Evolutionary conservation across 2,329 filamentous ascomycete genomes (phyloP).

Genomic region (Purpureocillium takamizusanense): DNA sequence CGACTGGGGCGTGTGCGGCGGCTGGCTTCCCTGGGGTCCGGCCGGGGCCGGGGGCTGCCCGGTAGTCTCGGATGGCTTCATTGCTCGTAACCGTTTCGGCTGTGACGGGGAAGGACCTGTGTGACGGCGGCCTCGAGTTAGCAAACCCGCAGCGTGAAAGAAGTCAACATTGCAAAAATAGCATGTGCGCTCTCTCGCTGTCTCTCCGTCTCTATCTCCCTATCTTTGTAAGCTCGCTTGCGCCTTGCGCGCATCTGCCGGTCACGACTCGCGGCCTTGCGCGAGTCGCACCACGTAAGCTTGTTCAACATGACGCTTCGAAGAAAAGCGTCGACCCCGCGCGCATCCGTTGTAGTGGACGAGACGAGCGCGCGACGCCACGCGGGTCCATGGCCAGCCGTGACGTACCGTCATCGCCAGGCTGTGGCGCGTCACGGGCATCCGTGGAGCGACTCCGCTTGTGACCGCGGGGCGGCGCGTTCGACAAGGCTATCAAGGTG

Average conservation of each 20-base stretch:
- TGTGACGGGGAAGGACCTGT: constrained; percentile 39
- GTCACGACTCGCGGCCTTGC: neutral
- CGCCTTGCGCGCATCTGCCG: no score
- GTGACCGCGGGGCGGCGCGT: constrained; percentile 54
- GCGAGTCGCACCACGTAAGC: no score
- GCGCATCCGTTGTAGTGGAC: neutral
- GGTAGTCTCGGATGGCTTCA: constrained; percentile 54
- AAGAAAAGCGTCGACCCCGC: neutral
- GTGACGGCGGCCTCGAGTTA: constrained; percentile 1
- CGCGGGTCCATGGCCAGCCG: constrained; percentile 18
- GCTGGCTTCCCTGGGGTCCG: constrained; percentile 27
- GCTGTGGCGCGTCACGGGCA: constrained; percentile 38
- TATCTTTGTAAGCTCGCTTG: neutral
- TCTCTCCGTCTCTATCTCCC: no score
- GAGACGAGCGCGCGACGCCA: constrained; percentile 6
- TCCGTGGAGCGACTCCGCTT: constrained; percentile 77
- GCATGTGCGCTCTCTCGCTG: no score
- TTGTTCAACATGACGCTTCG: no score
- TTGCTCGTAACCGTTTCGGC: constrained; percentile 50
- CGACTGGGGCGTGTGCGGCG: constrained; percentile 47
- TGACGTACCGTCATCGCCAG: constrained; percentile 68
- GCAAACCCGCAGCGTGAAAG: neutral
- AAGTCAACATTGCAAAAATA: no score
- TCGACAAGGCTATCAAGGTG: constrained; percentile 34
- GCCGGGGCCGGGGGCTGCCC: constrained; percentile 40